Evolutionary conservation across 225 moss, liverwort and hornwort species (phyloP).

Genomic region (Marchantia polymorpha): DNA sequence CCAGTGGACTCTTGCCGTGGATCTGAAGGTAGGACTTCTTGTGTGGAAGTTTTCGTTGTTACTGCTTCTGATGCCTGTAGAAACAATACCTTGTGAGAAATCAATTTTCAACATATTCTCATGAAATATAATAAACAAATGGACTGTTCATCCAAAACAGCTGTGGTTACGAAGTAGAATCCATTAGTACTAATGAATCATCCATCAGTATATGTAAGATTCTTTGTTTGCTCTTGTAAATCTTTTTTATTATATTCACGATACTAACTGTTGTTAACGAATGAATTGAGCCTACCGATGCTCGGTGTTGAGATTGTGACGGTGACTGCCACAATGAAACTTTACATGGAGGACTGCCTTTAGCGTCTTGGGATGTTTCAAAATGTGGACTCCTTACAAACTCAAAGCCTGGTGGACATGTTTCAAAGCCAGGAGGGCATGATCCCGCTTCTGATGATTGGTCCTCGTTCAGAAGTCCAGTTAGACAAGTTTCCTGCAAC

Average conservation of each 20-base stretch:
- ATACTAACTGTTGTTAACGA: constrained; percentile 16
- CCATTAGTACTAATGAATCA: background rate
- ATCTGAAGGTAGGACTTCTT: constrained; percentile 12
- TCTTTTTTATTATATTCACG: background rate
- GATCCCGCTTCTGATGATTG: constrained; percentile 7
- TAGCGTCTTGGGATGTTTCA: constrained; percentile 10
- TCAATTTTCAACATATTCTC: background rate
- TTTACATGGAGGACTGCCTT: constrained; percentile 7
- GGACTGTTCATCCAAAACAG: background rate
- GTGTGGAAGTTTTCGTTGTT: background rate
- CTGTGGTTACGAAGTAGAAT: background rate
- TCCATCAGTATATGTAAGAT: background rate
- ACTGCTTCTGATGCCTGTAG: constrained; percentile 6
- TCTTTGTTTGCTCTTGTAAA: background rate
- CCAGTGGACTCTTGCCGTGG: background rate
- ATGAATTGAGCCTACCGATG: constrained; percentile 20
- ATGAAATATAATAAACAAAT: background rate
- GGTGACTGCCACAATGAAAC: constrained; percentile 30
- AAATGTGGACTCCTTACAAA: constrained; percentile 15
- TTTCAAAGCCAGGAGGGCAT: constrained; percentile 33
- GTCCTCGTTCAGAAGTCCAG: background rate
- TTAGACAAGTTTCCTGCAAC: constrained; percentile 8
- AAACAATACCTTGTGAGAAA: background rate
- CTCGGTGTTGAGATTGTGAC: constrained; percentile 14
- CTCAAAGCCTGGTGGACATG: constrained; percentile 31